Base-by-base conservation (phyloP, 257 asterid species). In the Nicotiana knightiana region DNA sequence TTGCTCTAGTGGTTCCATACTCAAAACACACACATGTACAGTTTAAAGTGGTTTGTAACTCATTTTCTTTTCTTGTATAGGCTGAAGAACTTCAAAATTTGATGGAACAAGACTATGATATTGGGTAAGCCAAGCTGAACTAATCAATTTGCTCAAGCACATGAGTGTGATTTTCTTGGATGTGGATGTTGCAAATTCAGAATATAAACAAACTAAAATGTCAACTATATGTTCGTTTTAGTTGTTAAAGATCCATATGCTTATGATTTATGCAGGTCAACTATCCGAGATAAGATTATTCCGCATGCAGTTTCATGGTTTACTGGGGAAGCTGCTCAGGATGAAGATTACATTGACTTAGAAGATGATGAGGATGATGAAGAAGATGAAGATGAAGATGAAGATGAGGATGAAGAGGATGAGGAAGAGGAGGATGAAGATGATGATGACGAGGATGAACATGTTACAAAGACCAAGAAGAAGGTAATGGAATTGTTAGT, bases 1-100 rank as follows among this genome's bases (percentile, higher is more conserved):
- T 2, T 17, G 10, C 6, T 33, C 24, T 17, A 16, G 37, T 79
- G 21, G 53, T 46, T 28, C 4, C 26, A 17, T 59, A 59, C n/a
- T 0, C 39, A 10, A 28, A 28, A 77, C 30, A 3, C 5, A 28
- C 35, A 5, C 6, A 13, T 30, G 59, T n/a, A 15, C 1, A 24
- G n/a, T 77, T 79, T 54, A 54, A 54, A 15, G 3, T 9, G 13
- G 13, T 18, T 18, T 9, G 30, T 24, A 28, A 32, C 55, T 4
- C 33, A 24, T 51, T 51, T 58, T 33, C 30, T 18, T 11, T 55
- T 59, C 35, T 51, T 11, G 53, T 37, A 82, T 80, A 68, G 84
- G 84, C 84, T 33, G 84, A 82, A 39, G 84, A 82, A 59, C 84
- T 82, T 21, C 81, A 68, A 46, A 82, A 37, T 71, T 54, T 54